Evolutionary conservation across 495 filamentous ascomycete genomes (phyloP).

Genomic region (Xylaria venustula): DNA sequence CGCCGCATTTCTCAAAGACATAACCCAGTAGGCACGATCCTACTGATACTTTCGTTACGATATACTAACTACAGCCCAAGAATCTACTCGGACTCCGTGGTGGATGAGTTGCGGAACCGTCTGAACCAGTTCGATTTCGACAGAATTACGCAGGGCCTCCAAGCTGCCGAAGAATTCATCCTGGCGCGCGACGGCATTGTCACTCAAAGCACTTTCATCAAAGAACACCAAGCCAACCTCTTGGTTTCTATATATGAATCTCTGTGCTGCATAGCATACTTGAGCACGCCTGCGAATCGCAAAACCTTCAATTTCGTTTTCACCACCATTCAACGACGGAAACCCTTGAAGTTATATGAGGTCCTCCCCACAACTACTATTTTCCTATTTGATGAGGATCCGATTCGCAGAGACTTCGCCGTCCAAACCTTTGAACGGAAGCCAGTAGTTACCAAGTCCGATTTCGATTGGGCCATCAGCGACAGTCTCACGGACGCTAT

Average conservation of each 20-base stretch:
- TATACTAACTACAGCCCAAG: slow-evolving; percentile 32
- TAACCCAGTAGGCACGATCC: slow-evolving; percentile 49
- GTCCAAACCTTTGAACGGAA: slow-evolving; percentile 62
- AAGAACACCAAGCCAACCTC: slow-evolving; percentile 32
- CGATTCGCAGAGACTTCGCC: slow-evolving; percentile 64
- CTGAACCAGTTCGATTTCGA: slow-evolving; percentile 45
- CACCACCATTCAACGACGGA: slow-evolving; percentile 68
- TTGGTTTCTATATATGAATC: slow-evolving; percentile 54
- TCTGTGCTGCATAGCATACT: slow-evolving; percentile 50
- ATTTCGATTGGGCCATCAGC: slow-evolving; percentile 82
- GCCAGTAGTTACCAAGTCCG: slow-evolving; percentile 54
- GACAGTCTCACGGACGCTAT: slow-evolving; percentile 56
- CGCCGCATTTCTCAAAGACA: slow-evolving; percentile 57
- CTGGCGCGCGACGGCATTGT: slow-evolving; percentile 34
- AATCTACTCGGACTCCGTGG: slow-evolving; percentile 28
- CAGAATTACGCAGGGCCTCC: slow-evolving; percentile 36
- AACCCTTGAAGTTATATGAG: slow-evolving; percentile 64
- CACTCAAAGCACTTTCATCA: slow-evolving; percentile 30
- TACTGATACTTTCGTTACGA: neutral
- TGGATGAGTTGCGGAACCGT: slow-evolving; percentile 36
- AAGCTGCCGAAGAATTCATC: slow-evolving; percentile 36
- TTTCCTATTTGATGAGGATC: slow-evolving; percentile 73
- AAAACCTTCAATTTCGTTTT: slow-evolving; percentile 74
- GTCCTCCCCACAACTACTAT: slow-evolving; percentile 74
- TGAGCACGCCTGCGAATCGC: slow-evolving; percentile 36